Base-by-base conservation (phyloP, 2,329 filamentous ascomycete species). In the Knufia petricola region DNA sequence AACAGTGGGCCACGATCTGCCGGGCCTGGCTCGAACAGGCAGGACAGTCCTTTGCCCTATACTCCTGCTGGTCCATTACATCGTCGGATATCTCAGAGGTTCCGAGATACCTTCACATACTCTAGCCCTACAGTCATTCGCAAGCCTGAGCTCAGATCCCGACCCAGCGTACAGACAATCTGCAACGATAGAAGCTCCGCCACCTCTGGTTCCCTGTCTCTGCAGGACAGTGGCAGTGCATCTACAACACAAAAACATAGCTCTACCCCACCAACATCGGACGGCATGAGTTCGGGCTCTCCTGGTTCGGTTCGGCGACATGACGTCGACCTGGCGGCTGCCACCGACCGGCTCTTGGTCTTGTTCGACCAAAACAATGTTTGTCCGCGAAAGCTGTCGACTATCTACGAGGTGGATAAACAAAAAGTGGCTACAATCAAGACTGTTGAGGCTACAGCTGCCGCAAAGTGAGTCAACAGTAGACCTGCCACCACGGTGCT, bases 401-500 rank as follows among this genome's bases (percentile, higher is more conserved):
- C 55, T 3, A 58, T 57, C 21, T 50, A 53, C 8, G 55, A 58
- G 21, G 37, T 26, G 23, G 21, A 34, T 24, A 39, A 41, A 24
- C 17, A 39, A 6, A 47, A 46, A 13, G 32, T 23, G 4, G n/a
- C 51, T 8, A 50, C 56, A 2, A 55, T 58, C 50, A 50, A 48
- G 34, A 94, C 88, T 0, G 82, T 87, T 0, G 90, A 96, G 66
- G 80, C 77, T 52, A 78, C 82, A 2, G 81, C 87, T 0, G 83
- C 86, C 0, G 84, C 87, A 37, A 95, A 94, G 44, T 47, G 23
- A 38, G 34, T 20, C 3, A 15, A 7, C n/a, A 3, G 2, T n/a
- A n/a, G 10, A 17, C 17, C 19, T 13, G 3, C n/a, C 17, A 2
- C 8, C 20, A 28, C 3, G 15, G 15, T 15, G 30, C 43, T 46